Percentiles rank a stretch among this genome's conserved stretches.
Conservation (phyloP, 2,329 filamentous ascomycete species). For the Penicillium hordei region DNA sequence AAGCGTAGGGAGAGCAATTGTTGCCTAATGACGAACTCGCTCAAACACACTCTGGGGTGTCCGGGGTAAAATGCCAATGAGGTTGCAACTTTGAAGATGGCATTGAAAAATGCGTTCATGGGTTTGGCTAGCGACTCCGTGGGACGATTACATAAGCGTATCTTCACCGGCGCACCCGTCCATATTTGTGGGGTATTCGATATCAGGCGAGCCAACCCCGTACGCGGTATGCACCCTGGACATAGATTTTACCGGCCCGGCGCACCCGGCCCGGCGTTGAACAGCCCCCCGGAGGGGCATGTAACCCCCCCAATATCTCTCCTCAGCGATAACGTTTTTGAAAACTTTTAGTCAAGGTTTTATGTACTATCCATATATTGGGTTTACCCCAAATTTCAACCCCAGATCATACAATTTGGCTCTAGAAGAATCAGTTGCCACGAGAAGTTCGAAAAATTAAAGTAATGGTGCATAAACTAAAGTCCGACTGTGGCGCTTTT, state of each 20-base stretch:
- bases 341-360: conserved; percentile 6
- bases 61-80: conserved; percentile 5
- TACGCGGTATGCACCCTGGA: background rate
- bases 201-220: background rate
- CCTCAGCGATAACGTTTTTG: background rate
- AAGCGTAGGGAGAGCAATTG: background rate
- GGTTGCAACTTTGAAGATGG: background rate
- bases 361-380: background rate
- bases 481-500: background rate
- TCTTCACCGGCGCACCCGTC: conserved; percentile 1
- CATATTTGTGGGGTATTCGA: conserved; percentile 3
- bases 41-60: background rate
- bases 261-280: conserved; percentile 7
- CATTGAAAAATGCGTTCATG: background rate
- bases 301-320: background rate
- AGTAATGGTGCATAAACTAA: background rate
- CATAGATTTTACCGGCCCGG: conserved; percentile 3
- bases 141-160: conserved; percentile 1
- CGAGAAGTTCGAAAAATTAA: background rate
- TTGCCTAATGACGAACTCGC: background rate
- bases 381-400: conserved; percentile 2
- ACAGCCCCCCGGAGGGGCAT: background rate
- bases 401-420: background rate
- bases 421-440: background rate
- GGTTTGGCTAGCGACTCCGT: background rate